Evolutionary conservation across 257 asterid genomes (phyloP).

Genomic region (Fraxinus americana): DNA sequence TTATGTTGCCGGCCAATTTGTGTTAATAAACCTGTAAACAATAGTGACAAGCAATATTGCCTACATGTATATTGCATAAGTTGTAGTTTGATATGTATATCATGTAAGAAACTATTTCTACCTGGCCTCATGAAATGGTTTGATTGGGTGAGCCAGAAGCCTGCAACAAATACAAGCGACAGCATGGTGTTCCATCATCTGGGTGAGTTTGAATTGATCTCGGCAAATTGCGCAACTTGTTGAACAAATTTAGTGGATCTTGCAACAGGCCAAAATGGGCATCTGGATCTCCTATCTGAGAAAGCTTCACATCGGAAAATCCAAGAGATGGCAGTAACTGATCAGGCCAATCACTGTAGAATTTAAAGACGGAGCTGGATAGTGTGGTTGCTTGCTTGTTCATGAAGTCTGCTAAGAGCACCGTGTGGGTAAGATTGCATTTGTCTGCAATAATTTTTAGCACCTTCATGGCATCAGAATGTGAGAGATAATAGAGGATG

Average conservation of each 20-base stretch:
- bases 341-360: constrained; percentile 96
- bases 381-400: constrained; percentile 87
- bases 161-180: constrained; percentile 81
- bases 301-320: constrained; percentile 79
- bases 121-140: constrained; percentile 35
- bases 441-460: constrained; percentile 68
- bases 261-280: constrained; percentile 89
- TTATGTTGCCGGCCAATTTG: constrained; percentile 18
- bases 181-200: constrained; percentile 91
- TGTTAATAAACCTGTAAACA: constrained; percentile 22
- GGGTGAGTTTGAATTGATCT: constrained; percentile 80
- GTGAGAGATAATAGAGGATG: constrained; percentile 79
- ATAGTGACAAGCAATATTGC: constrained; percentile 30
- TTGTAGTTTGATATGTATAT: constrained; percentile 26
- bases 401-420: constrained; percentile 93
- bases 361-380: constrained; percentile 74
- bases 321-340: constrained; percentile 84
- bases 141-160: constrained; percentile 78
- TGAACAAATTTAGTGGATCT: constrained; percentile 82
- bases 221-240: constrained; percentile 79
- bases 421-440: constrained; percentile 63
- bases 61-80: constrained; percentile 30
- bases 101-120: constrained; percentile 17
- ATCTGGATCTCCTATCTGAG: constrained; percentile 95
- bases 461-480: constrained; percentile 70